Base-by-base conservation (phyloP, 106 monocot species). In the Platanthera guangdongensis region DNA sequence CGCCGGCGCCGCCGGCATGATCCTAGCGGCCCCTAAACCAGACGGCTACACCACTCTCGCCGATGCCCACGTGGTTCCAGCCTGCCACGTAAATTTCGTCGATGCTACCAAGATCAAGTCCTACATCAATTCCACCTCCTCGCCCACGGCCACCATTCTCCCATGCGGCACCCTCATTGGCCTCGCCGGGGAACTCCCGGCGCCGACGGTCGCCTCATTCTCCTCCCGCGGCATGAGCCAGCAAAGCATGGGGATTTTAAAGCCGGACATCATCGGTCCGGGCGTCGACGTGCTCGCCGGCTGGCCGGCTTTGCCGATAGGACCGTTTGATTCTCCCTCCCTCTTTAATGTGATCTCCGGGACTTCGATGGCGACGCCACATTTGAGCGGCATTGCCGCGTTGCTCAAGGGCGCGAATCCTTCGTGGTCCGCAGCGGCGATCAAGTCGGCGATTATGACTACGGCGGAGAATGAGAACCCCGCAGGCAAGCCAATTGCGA, bases 1-100 rank as follows among this genome's bases (percentile, higher is more conserved):
- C 4, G 85, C 88, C 0, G 83, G 88, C 12, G 88, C 85, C 22
- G 78, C 74, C 2, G 88, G 78, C 47, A 85, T 88, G 78, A 83
- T 88, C 45, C 8, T 83, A n/a, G 62, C 72, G 4, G 76, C 45
- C 16, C 22, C 45, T 0, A 0, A 7, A 9, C 0, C 2, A 0
- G 18, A 52, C 7, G 74, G 72, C 0, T 81, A 64, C 76, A 32
- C 28, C 8, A 77, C 74, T 1, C 0, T 30, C 0, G 84, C 78
- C 15, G 54, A 73, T 1, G 51, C 70, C 2, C 80, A 83, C 21
- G 81, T 81, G 6, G 21, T 88, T 2, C 85, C 88, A 0, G 57
- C 81, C 0, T 76, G 81, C 0, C 51, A 74, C n/a, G 54, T 85
- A 3, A 68, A 60, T 62, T 83, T 75, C 76, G 15, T 25, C 6